Evolutionary conservation across 352 stramenopile genomes (phyloP).

Genomic region (Pythium aquatile): DNA sequence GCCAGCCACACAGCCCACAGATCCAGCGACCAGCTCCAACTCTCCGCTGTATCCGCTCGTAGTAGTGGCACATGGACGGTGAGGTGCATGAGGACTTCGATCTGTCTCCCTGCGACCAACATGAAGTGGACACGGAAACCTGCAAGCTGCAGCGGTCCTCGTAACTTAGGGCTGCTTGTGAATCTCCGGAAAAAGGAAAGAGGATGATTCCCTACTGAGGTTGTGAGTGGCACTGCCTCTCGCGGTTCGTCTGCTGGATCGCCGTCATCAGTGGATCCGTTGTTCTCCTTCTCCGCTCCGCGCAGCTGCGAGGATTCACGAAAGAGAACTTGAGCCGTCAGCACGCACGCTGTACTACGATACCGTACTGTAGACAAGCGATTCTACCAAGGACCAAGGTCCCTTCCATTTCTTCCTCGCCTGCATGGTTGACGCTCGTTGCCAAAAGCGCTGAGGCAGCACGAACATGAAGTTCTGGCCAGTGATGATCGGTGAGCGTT

Average conservation of each 20-base stretch:
- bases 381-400: no score
- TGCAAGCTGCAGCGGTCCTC: no score
- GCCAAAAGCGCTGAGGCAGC: not conserved
- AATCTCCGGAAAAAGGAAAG: no score
- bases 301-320: not conserved
- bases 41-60: not conserved
- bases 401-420: no score
- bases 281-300: not conserved
- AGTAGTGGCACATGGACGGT: not conserved
- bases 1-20: not conserved
- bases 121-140: no score
- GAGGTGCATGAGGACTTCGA: not conserved
- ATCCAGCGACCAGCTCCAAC: not conserved
- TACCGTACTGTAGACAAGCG: no score
- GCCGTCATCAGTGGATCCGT: no score
- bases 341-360: not conserved
- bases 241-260: not conserved
- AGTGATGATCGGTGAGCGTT: no score
- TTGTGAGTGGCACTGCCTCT: not conserved
- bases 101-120: not conserved
- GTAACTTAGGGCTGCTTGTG: no score
- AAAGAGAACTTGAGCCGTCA: not conserved
- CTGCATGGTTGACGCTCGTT: no score
- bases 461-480: not conserved
- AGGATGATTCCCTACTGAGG: no score